These are phyloP conservation scores for Brettanomyces anomalus DNA, from an alignment of 805 yeast genomes.

Conservation along the genomic window DNA sequence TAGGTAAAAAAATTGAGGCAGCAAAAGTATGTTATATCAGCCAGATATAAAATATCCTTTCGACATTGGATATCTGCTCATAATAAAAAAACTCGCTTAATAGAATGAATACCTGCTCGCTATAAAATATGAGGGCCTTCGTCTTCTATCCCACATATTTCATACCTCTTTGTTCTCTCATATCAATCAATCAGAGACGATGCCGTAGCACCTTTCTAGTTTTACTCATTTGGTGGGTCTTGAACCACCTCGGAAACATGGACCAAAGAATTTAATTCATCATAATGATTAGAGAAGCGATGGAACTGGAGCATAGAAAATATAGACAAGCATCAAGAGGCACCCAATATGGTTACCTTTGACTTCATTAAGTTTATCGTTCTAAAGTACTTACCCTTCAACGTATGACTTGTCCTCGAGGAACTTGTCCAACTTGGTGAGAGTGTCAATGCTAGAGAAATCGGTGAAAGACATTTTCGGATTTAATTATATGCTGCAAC, in stretches of 20 bases:
- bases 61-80: no score
- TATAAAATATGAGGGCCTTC: no score
- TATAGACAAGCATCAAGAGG: background rate
- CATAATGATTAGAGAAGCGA: constrained; percentile 40
- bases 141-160: background rate
- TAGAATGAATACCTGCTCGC: no score
- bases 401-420: constrained; percentile 91
- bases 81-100: no score
- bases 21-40: no score
- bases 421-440: constrained; percentile 69
- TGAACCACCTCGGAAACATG: constrained; percentile 96
- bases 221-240: constrained; percentile 95
- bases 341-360: background rate
- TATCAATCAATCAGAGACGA: background rate
- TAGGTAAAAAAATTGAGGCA: no score
- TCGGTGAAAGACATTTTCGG: constrained; percentile 65
- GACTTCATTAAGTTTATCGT: no score
- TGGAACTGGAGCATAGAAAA: background rate
- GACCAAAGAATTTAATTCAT: constrained; percentile 61
- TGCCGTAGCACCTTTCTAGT: constrained; percentile 22
- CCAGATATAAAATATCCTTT: no score
- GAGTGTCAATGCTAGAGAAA: constrained; percentile 70
- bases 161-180: background rate
- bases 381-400: constrained; percentile 79
- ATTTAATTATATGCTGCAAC: background rate